Evolutionary conservation across 2,329 filamentous ascomycete genomes (phyloP).

Genomic region (Kalmusia sp.): DNA sequence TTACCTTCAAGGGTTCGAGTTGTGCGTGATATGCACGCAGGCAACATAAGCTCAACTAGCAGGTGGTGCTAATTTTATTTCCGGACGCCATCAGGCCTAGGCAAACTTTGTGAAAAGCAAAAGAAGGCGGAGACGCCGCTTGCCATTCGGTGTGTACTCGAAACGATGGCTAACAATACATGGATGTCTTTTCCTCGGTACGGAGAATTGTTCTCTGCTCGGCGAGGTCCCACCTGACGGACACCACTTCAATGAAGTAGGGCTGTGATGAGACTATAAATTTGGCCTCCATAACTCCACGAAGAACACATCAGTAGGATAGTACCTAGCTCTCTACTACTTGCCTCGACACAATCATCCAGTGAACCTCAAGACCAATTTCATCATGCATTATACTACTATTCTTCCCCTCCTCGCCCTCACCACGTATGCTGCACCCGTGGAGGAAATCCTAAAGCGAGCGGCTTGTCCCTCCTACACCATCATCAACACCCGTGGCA

Average conservation of each 20-base stretch:
- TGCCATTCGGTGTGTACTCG: background rate
- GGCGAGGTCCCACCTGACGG: background rate
- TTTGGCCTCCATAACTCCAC: background rate
- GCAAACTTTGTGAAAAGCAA: constrained; percentile 2
- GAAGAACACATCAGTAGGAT: background rate
- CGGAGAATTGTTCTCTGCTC: background rate
- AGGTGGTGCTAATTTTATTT: no score
- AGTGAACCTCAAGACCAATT: background rate
- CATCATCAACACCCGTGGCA: constrained; percentile 33
- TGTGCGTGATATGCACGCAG: background rate
- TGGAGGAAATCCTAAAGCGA: constrained; percentile 13
- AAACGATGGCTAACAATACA: background rate
- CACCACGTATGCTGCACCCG: constrained; percentile 16
- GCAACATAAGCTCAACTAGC: no score
- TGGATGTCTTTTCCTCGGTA: background rate
- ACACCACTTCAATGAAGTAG: background rate
- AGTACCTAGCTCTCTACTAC: background rate
- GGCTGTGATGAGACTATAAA: background rate
- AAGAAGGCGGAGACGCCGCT: background rate
- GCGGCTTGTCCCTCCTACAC: constrained; percentile 29
- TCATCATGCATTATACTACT: constrained; percentile 22
- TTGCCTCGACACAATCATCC: background rate
- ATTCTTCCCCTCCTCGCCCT: constrained; percentile 17
- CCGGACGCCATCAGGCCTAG: no score
- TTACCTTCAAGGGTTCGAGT: background rate